phyloP scores from a whole-genome alignment of 202 grass and related monocot genomes.

The Alloteropsis angusta region DNA sequence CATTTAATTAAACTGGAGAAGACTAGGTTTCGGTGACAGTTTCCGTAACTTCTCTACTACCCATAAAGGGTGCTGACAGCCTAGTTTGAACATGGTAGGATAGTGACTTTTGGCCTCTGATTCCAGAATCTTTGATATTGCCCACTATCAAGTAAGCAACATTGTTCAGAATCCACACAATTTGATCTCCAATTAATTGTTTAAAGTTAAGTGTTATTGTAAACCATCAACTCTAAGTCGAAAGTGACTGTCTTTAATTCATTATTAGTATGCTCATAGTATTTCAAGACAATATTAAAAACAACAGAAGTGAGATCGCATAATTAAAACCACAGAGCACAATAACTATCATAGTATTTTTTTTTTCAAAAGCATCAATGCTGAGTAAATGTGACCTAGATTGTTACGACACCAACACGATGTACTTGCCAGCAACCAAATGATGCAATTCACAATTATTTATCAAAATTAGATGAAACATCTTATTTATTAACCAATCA shows the following conservation, averaged over 20 bases:
- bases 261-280: neutral
- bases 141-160: neutral
- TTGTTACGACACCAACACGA: neutral
- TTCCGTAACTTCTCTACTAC: neutral
- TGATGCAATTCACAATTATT: neutral
- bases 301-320: neutral
- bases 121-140: neutral
- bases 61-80: neutral
- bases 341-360: neutral
- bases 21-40: neutral
- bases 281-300: neutral
- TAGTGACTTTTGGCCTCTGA: neutral
- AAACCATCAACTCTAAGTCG: neutral
- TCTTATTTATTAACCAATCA: neutral
- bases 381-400: neutral
- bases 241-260: constrained; percentile 5
- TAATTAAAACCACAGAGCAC: neutral
- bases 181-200: neutral
- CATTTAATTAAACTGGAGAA: neutral
- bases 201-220: neutral
- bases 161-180: neutral
- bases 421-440: neutral
- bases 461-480: constrained; percentile 3
- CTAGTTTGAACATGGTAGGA: neutral
- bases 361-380: neutral